Evolutionary conservation across 345 rosid species (phyloP), one percentile per base, ranked within the genome.

Genomic region (Acer yangbiense): DNA sequence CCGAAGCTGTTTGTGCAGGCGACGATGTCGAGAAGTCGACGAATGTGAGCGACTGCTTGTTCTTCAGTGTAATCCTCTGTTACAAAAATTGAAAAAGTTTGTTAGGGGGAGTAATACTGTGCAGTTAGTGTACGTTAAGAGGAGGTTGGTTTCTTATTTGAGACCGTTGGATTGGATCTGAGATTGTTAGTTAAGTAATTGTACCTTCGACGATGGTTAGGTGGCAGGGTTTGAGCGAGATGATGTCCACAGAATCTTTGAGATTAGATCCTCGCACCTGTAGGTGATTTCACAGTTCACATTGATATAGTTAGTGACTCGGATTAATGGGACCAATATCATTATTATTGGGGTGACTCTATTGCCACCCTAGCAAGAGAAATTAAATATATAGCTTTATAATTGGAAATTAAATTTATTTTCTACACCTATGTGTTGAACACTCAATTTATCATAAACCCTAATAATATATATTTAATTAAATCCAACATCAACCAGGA

Each of bases 31-130:
- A 95, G 92, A 63, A 95, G 90, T 65, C 97, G 87, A 72, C 97
- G 94, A 58, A 94, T 87, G 86, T 94, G 97, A 39, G 89, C 85
- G 69, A 90, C 80, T 70, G 95, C 91, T 68, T 79, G 88, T 57
- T 89, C 97, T 80, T 93, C 94, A 4, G 86, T 82, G 75, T 94
- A 95, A 57, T 92, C 98, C 94, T 95, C 99, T 95, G 91, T 29
- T 71, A 13, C 83, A 32, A 20, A 20, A 68, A 23, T 0, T 41
- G 3, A 25, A 32, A 46, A 32, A 44, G 11, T 43, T 8, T 1
- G 16, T 27, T 29, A 29, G 9, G 69, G 73, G 75, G 2, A 7
- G 23, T 7, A 54, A 39, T 75, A 46, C 9, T 23, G 66, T 61
- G 66, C 18, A n/a, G 1, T 7, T 2, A 21, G 3, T 12, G 21